Conservation (phyloP, 208 protist genomes). For the Strigomonas galati region DNA sequence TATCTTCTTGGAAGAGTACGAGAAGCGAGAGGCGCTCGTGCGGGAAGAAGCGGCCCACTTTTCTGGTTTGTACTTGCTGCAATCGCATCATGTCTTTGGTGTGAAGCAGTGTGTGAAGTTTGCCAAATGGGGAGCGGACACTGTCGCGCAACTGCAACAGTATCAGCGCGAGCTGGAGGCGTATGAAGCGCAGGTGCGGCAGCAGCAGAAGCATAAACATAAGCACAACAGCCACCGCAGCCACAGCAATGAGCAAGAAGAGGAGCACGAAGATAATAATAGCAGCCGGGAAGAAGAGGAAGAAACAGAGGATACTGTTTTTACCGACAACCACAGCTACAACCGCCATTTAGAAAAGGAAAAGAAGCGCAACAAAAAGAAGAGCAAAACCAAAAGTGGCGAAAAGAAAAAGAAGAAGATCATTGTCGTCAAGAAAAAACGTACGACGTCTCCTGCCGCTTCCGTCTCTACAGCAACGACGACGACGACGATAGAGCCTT, state of each 20-base stretch:
- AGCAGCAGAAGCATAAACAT: neutral
- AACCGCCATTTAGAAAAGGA: too few species aligned
- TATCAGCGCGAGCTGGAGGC: slow-evolving; percentile 3
- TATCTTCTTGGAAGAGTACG: neutral
- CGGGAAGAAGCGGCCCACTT: neutral
- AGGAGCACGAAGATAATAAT: too few species aligned
- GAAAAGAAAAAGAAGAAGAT: neutral
- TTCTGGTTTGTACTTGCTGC: slow-evolving; percentile 1
- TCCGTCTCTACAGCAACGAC: too few species aligned
- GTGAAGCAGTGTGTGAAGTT: slow-evolving; percentile 15
- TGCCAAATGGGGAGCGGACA: slow-evolving; percentile 6
- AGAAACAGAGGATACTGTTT: too few species aligned
- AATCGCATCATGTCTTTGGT: slow-evolving; percentile 10
- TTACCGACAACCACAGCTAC: too few species aligned
- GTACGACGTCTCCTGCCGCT: neutral
- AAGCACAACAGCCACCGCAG: too few species aligned
- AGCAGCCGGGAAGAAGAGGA: too few species aligned
- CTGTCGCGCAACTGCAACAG: slow-evolving; percentile 18
- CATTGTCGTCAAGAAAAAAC: neutral
- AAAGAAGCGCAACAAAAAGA: too few species aligned
- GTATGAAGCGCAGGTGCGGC: slow-evolving; percentile 6
- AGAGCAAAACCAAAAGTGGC: too few species aligned
- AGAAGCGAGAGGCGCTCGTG: neutral
- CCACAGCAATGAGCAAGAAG: too few species aligned
- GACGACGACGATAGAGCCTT: too few species aligned